These are phyloP conservation scores for Populus alba DNA, from an alignment of 345 rosid genomes.

Conservation along the genomic window DNA sequence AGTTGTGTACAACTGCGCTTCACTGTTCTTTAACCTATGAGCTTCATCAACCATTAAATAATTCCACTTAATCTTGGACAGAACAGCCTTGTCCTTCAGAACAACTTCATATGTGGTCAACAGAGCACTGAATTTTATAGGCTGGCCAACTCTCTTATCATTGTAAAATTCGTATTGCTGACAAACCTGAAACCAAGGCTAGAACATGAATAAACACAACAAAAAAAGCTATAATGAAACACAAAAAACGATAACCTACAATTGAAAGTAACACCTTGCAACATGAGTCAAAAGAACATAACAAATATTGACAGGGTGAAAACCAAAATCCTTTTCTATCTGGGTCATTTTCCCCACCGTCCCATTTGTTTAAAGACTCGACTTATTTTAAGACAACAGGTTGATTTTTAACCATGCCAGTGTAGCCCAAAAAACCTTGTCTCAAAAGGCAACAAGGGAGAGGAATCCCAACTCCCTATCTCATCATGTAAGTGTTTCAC, in stretches of 20 bases:
- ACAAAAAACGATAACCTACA: background rate
- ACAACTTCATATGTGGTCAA: constrained; percentile 98
- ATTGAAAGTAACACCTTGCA: background rate
- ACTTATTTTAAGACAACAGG: background rate
- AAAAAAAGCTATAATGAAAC: background rate
- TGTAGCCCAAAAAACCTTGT: background rate
- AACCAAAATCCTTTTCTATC: background rate
- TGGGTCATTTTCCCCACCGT: background rate
- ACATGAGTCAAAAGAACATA: background rate
- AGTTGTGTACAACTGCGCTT: constrained; percentile 94
- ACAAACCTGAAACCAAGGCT: constrained; percentile 59
- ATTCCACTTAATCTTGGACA: constrained; percentile 94
- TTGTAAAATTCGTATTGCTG: constrained; percentile 91
- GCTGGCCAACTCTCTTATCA: constrained; percentile 79
- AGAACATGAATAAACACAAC: background rate
- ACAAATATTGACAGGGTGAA: background rate
- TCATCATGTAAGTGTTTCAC: background rate
- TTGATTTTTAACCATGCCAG: background rate
- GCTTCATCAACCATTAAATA: constrained; percentile 99
- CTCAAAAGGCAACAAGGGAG: background rate
- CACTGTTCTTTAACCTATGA: constrained; percentile 95
- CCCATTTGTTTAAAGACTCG: background rate
- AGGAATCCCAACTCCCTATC: background rate
- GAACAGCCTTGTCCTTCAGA: constrained; percentile 87
- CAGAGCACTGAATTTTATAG: constrained; percentile 80